Evolutionary conservation across 192 early-diverging fungal genomes (phyloP).

Genomic region (Podila minutissima): DNA sequence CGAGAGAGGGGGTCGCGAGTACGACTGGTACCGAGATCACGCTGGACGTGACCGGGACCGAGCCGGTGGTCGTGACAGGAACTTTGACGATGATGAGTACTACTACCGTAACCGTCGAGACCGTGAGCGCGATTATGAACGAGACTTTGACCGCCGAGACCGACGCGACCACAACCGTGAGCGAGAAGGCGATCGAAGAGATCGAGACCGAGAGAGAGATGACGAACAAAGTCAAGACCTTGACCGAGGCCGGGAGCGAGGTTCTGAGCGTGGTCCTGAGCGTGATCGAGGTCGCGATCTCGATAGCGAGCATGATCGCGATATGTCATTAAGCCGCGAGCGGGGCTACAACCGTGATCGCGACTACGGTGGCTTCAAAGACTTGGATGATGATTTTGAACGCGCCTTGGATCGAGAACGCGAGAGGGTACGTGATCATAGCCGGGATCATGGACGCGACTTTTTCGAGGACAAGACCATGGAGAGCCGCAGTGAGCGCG

Average conservation of each 20-base stretch:
- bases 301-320: no score
- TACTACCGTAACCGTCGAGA: slow-evolving; percentile 28
- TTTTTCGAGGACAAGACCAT: background rate
- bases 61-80: slow-evolving; percentile 29
- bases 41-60: slow-evolving; percentile 32
- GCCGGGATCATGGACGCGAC: slow-evolving; percentile 7
- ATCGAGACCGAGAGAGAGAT: background rate
- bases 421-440: slow-evolving; percentile 11
- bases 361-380: slow-evolving; percentile 5
- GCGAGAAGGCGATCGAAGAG: background rate
- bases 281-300: no score
- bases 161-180: background rate
- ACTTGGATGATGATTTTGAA: slow-evolving; percentile 8
- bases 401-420: background rate
- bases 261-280: no score
- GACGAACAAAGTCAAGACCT: background rate
- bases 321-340: no score
- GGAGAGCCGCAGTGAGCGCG: background rate
- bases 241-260: background rate
- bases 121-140: slow-evolving; percentile 14
- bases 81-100: slow-evolving; percentile 35
- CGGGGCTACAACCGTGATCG: background rate
- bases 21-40: slow-evolving; percentile 36
- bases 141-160: background rate
- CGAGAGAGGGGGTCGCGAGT: slow-evolving; percentile 20